Percentiles rank a stretch among this genome's conserved stretches.
These are phyloP conservation scores for Hypoxylon sp. DNA, from an alignment of 2,329 filamentous ascomycete genomes.

Conservation along the genomic window DNA sequence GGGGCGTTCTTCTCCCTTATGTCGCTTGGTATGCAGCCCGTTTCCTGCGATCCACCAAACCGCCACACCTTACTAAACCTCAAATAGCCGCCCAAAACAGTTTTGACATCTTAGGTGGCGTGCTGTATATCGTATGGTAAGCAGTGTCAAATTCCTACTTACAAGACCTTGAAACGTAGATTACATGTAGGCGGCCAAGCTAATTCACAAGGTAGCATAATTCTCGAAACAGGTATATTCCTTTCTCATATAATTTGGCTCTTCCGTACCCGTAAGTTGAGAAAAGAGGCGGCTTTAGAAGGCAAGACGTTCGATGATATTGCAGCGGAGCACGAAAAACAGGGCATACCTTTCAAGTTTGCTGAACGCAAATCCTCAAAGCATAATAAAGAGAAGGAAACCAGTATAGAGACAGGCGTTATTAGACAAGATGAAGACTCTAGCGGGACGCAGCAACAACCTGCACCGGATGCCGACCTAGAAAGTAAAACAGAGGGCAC, in stretches of 20 bases:
- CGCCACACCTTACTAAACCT: slow-evolving; percentile 24
- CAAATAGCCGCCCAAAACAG: slow-evolving; percentile 68
- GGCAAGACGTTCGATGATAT: slow-evolving; percentile 71
- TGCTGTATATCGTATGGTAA: slow-evolving; percentile 73
- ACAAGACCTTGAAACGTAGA: background rate
- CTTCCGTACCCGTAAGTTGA: slow-evolving; percentile 66
- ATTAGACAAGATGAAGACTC: background rate
- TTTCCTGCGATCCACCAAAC: no score
- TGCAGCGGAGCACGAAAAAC: slow-evolving; percentile 54
- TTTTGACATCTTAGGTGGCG: slow-evolving; percentile 73
- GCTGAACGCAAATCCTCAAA: slow-evolving; percentile 52
- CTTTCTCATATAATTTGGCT: slow-evolving; percentile 72
- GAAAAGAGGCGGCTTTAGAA: slow-evolving; percentile 65
- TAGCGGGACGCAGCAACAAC: background rate
- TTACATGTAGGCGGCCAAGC: background rate
- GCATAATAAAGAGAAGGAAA: slow-evolving; percentile 15
- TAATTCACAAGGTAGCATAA: slow-evolving; percentile 58
- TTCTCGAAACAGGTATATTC: slow-evolving; percentile 73
- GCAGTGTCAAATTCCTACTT: slow-evolving; percentile 51
- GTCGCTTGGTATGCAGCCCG: slow-evolving; percentile 65
- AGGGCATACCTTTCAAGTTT: slow-evolving; percentile 56
- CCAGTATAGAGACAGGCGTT: slow-evolving; percentile 38
- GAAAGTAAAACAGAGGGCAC: background rate
- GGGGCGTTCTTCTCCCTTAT: slow-evolving; percentile 76
- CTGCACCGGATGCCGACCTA: background rate